Conservation (phyloP, 306 rosid genomes). For the Carpinus fangiana region DNA sequence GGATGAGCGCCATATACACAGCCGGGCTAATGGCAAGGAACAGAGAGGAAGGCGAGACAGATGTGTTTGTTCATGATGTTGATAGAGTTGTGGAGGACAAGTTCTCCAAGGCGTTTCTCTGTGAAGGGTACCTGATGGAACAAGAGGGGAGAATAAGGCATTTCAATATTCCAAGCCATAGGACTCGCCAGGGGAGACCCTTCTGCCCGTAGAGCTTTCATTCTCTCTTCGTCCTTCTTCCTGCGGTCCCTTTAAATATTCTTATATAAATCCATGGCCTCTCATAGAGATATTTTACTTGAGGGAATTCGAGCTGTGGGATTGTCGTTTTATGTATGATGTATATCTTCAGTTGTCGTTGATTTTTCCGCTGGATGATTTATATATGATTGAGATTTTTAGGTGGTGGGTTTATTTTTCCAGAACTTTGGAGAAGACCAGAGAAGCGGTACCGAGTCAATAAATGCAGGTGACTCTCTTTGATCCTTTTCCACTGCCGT, state of each 20-base stretch:
- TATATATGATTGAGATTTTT: not conserved
- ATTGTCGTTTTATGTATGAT: not conserved
- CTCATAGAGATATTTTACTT: not conserved
- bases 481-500: too few relatives aligned
- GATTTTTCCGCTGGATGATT: not conserved
- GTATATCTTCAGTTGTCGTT: not conserved
- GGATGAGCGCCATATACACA: conserved; percentile 90
- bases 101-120: conserved; percentile 70
- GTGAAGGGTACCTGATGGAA: conserved; percentile 71
- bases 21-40: conserved; percentile 92
- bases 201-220: conserved; percentile 58
- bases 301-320: not conserved
- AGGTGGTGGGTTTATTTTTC: not conserved
- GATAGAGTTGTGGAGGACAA: conserved; percentile 75
- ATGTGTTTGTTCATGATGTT: conserved; percentile 94
- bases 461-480: not conserved
- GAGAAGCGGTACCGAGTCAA: not conserved
- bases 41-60: conserved; percentile 67
- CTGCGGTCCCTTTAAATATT: too few relatives aligned
- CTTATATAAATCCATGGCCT: not conserved
- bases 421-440: not conserved
- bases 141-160: conserved; percentile 84
- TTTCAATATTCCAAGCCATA: conserved; percentile 78
- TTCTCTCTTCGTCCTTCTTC: not conserved
- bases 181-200: conserved; percentile 53